Base-by-base conservation (phyloP, 2,329 filamentous ascomycete genomes). In the Arthrobotrys megalospora region DNA sequence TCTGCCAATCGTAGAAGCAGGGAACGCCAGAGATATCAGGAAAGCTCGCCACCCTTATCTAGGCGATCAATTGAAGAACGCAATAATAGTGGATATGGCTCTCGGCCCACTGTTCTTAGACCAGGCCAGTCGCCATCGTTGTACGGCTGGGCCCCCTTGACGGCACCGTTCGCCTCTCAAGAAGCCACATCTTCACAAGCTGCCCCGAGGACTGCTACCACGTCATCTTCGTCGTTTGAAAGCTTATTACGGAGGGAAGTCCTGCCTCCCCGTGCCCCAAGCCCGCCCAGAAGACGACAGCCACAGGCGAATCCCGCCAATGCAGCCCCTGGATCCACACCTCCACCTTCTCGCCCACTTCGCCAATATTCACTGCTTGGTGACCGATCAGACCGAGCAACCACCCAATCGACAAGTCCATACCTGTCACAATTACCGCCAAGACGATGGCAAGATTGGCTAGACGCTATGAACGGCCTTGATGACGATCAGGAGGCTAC, bases 101-200 rank as follows among this genome's bases (percentile, higher is more conserved):
- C 88, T 80, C 86, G 87, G 62, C 85, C 87, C 7, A 87, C 88
- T 16, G 76, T 80, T 50, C 73, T 81, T 45, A 73, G 78, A 68
- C 81, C 81, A n/a, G 81, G 80, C 55, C 86, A 86, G 80, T 83
- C 86, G 78, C 88, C 89, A 80, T 86, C 85, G 67, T 83, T 90
- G 50, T 90, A 90, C 83, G 88, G 89, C 82, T 90, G 89, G 89
- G 88, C 88, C 38, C 88, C 88, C 8, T 85, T 85, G 7, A 84
- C 85, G 38, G 84, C 60, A 24, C 64, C 69, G 5, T 5, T 28
- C 24, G 36, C 47, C 63, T 66, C 69, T 21, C 80, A 79, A 48
- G 77, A 41, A 76, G 79, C 19, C 65, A 80, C 53, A 75, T 79
- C 47, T 65, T 76, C 71, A 67, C 69, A 65, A 75, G 41, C 28